Conservation (phyloP, 805 yeast genomes). For the Yarrowia phangngaensis region DNA sequence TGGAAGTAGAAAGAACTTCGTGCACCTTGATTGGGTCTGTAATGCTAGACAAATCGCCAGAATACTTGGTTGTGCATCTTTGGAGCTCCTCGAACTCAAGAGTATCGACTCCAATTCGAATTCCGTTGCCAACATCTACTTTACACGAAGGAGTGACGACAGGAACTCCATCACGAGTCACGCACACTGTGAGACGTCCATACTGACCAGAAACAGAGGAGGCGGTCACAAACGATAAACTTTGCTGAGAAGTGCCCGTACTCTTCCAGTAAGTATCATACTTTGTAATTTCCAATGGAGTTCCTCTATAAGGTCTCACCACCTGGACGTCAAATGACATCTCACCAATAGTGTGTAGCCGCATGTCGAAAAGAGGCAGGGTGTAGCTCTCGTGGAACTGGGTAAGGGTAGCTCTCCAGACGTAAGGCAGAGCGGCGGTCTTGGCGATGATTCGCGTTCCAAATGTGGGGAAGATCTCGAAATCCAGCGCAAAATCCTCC, state of each 20-base stretch:
- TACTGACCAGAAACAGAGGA: conserved; percentile 85
- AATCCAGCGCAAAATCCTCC: conserved; percentile 69
- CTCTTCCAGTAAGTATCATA: conserved; percentile 98
- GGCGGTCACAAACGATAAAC: conserved; percentile 78
- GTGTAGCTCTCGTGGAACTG: conserved; percentile 38
- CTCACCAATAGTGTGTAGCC: conserved; percentile 79
- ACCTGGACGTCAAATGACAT: conserved; percentile 72
- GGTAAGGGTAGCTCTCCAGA: conserved; percentile 39
- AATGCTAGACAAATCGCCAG: conserved; percentile 28
- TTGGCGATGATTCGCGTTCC: conserved; percentile 92
- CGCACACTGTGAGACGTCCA: conserved; percentile 61
- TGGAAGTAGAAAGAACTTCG: conserved; percentile 46
- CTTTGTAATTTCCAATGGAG: conserved; percentile 79
- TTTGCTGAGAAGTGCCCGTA: conserved; percentile 47
- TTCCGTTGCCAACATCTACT: conserved; percentile 38
- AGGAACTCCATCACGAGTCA: conserved; percentile 80
- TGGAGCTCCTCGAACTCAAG: conserved; percentile 10
- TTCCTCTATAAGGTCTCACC: conserved; percentile 83
- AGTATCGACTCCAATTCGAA: conserved; percentile 49
- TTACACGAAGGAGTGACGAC: conserved; percentile 45
- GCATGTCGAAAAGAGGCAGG: conserved; percentile 75
- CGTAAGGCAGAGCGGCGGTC: conserved; percentile 67
- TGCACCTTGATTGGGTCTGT: conserved; percentile 42
- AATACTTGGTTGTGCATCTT: background rate
- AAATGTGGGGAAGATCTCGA: conserved; percentile 89